Conservation (phyloP, 306 rosid genomes). For the Pterocarpus macrocarpus region DNA sequence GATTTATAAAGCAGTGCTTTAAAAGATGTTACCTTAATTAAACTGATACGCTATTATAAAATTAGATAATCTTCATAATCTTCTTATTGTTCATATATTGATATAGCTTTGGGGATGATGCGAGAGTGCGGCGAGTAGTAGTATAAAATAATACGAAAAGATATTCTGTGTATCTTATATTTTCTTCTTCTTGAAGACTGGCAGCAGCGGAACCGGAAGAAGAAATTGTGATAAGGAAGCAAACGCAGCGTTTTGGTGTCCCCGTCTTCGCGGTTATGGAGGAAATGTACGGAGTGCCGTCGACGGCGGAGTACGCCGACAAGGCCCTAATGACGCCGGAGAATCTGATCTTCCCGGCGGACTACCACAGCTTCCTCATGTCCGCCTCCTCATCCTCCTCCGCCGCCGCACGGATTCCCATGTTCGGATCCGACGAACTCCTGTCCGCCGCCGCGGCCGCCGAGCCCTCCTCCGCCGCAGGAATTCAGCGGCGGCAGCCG, state of each 20-base stretch:
- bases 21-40: slow-evolving; percentile 3
- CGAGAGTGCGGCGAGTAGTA: slow-evolving; percentile 44
- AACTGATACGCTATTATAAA: neutral
- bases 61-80: slow-evolving; percentile 10
- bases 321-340: slow-evolving; percentile 84
- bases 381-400: slow-evolving; percentile 40
- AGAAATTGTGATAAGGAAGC: slow-evolving; percentile 40
- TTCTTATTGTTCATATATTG: neutral
- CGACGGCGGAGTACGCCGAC: slow-evolving; percentile 71
- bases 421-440: slow-evolving; percentile 85
- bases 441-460: slow-evolving; percentile 56
- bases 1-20: neutral
- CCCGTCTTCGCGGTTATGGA: slow-evolving; percentile 60
- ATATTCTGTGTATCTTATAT: slow-evolving; percentile 37
- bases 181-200: slow-evolving; percentile 40
- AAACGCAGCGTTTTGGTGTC: slow-evolving; percentile 45
- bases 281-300: slow-evolving; percentile 78
- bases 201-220: slow-evolving; percentile 29
- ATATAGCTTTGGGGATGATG: slow-evolving; percentile 10
- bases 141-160: slow-evolving; percentile 22
- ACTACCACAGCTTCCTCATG: slow-evolving; percentile 68
- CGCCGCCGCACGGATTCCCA: slow-evolving; percentile 60
- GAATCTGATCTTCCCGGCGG: slow-evolving; percentile 79
- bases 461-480: slow-evolving; percentile 51
- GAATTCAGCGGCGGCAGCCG: slow-evolving; percentile 53